These are phyloP conservation scores for Fusarium irregulare DNA, from an alignment of 2,329 filamentous ascomycete genomes.

Conservation along the genomic window DNA sequence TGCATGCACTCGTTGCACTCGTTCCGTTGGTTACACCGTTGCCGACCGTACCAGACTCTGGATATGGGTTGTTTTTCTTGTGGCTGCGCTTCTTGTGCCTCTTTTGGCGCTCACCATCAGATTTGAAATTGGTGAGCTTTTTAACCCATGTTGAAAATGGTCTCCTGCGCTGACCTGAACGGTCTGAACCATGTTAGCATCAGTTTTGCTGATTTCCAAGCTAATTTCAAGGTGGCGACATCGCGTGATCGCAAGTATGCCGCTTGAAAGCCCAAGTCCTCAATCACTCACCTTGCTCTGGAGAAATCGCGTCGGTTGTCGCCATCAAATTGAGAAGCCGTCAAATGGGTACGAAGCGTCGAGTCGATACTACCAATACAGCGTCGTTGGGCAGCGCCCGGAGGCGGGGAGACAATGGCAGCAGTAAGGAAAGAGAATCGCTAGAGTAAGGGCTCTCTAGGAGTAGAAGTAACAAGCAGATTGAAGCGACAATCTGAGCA, in stretches of 20 bases:
- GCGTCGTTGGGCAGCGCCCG: constrained; percentile 34
- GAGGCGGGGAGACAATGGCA: constrained; percentile 37
- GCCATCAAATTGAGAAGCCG: constrained; percentile 39
- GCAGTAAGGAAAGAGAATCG: constrained; percentile 10
- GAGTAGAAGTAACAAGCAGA: constrained; percentile 4
- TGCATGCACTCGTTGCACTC: constrained; percentile 65
- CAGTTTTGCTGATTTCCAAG: not conserved
- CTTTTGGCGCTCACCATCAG: constrained; percentile 64
- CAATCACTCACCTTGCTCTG: constrained; percentile 40
- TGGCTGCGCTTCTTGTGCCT: constrained; percentile 65
- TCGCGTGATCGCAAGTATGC: not conserved
- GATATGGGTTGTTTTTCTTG: constrained; percentile 93
- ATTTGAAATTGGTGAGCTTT: constrained; percentile 89
- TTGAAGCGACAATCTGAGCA: constrained; percentile 16
- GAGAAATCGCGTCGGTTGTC: constrained; percentile 44
- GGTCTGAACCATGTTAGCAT: constrained; percentile 66
- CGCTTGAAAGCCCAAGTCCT: not conserved
- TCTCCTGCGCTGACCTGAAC: constrained; percentile 74
- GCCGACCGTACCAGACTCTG: constrained; percentile 75
- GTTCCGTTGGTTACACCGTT: constrained; percentile 51
- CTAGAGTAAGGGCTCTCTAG: constrained; percentile 12
- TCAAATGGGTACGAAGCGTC: constrained; percentile 17
- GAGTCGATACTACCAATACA: constrained; percentile 24
- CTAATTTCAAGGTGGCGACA: constrained; percentile 15
- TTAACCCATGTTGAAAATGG: constrained; percentile 96